Percentiles rank a stretch among this genome's conserved stretches.
phyloP scores from a whole-genome alignment of 1,139 yeast species.

The Candida sp. region DNA sequence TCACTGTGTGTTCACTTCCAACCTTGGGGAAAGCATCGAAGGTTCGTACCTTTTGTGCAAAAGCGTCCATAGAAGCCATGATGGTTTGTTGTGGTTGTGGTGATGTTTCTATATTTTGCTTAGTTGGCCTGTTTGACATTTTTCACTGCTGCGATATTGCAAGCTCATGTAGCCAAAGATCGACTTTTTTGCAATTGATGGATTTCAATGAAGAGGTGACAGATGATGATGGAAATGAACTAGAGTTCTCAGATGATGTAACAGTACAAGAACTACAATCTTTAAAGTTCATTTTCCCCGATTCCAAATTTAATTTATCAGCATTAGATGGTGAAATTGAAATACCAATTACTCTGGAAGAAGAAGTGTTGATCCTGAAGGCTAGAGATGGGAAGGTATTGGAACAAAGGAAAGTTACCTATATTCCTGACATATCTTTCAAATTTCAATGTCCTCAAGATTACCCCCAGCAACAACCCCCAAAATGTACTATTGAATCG shows the following conservation, averaged over 20 bases:
- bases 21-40: constrained; percentile 94
- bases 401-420: constrained; percentile 1
- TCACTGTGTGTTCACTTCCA: constrained; percentile 68
- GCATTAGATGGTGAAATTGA: constrained; percentile 19
- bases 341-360: constrained; percentile 23
- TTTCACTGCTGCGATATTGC: no score
- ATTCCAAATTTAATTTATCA: constrained; percentile 18
- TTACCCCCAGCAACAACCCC: constrained; percentile 28
- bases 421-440: constrained; percentile 30
- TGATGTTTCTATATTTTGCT: no score
- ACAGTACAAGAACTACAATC: constrained; percentile 44
- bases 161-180: no score
- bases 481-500: constrained; percentile 17
- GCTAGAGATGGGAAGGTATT: background rate
- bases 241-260: constrained; percentile 19
- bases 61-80: constrained; percentile 28
- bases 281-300: constrained; percentile 49
- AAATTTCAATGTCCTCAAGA: constrained; percentile 22
- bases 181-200: background rate
- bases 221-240: background rate
- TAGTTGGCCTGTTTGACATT: no score
- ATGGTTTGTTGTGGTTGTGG: background rate
- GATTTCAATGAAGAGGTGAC: background rate
- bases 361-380: constrained; percentile 9
- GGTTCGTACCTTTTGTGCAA: constrained; percentile 46